A percentile compares a stretch with the other conserved stretches of the same genome.
These are phyloP conservation scores for Ascochyta lentis DNA, from an alignment of 2,329 filamentous ascomycete genomes.

Conservation along the genomic window DNA sequence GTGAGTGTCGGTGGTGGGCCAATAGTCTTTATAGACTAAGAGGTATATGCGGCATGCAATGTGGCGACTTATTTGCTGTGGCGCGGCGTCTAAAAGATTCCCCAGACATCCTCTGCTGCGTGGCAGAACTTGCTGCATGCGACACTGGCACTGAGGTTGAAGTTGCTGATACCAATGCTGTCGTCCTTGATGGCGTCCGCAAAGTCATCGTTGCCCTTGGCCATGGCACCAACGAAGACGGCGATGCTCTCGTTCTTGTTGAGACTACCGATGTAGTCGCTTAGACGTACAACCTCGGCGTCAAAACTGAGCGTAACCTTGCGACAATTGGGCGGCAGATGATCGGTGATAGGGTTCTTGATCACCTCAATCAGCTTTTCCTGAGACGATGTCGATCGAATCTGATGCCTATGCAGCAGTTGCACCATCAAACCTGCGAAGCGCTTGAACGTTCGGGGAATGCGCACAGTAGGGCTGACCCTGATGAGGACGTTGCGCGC, in stretches of 20 bases:
- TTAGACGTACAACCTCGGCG: conserved; percentile 81
- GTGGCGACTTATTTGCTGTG: conserved; percentile 21
- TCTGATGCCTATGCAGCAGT: conserved; percentile 91
- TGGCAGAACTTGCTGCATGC: conserved; percentile 99
- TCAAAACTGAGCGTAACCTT: conserved; percentile 98
- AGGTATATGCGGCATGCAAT: conserved; percentile 36
- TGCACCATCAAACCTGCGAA: conserved; percentile 99
- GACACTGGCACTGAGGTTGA: conserved; percentile 94
- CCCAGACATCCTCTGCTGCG: conserved; percentile 95
- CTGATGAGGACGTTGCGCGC: conserved; percentile 97
- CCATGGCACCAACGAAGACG: conserved; percentile 98
- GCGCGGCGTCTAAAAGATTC: conserved; percentile 71
- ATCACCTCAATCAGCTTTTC: conserved; percentile 98
- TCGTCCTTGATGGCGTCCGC: conserved; percentile 95
- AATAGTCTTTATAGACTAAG: conserved; percentile 32
- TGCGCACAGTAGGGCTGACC: conserved; percentile 96
- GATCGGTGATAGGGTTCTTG: conserved; percentile 96
- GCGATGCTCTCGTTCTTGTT: conserved; percentile 89
- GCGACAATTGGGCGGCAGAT: conserved; percentile 94
- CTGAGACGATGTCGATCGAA: conserved; percentile 94
- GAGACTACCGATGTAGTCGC: conserved; percentile 85
- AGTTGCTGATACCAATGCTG: conserved; percentile 98
- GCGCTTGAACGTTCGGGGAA: conserved; percentile 97
- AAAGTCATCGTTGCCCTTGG: conserved; percentile 94
- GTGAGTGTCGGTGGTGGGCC: conserved; percentile 25